Evolutionary conservation across 805 yeast species (phyloP).

Genomic region (Debaryomyces castellii): DNA sequence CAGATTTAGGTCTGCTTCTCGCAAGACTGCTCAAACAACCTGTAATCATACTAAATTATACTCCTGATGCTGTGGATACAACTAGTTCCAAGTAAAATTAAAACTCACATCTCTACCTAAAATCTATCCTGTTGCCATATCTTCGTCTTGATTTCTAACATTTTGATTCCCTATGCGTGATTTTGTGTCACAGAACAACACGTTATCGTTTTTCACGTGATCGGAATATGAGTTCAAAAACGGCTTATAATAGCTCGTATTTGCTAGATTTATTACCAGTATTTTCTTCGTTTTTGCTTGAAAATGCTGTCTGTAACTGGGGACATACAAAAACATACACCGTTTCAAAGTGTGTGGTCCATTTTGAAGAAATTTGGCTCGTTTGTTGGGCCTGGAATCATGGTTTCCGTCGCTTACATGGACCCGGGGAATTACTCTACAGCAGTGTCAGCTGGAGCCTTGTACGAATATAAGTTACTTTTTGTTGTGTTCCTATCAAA

Average conservation of each 20-base stretch:
- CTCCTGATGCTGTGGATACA: not conserved
- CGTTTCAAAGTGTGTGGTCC: not conserved
- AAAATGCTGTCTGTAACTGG: not conserved
- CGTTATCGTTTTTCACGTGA: not conserved
- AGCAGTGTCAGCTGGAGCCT: slow-evolving; percentile 91
- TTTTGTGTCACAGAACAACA: no score
- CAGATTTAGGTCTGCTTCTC: slow-evolving; percentile 2
- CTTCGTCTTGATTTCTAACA: no score
- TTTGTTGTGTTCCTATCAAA: slow-evolving; percentile 80
- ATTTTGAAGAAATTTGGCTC: slow-evolving; percentile 47
- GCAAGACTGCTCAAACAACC: slow-evolving; percentile 4
- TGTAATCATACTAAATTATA: slow-evolving; percentile 1
- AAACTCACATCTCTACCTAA: no score
- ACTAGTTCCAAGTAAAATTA: not conserved
- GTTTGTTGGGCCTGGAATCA: slow-evolving; percentile 91
- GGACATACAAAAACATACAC: not conserved
- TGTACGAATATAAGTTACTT: slow-evolving; percentile 73
- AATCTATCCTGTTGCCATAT: no score
- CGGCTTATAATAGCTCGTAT: not conserved
- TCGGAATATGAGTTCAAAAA: no score
- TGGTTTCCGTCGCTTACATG: slow-evolving; percentile 95
- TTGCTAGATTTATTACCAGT: no score
- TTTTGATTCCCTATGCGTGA: no score
- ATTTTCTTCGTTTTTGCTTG: no score
- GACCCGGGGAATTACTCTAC: slow-evolving; percentile 98